phyloP scores from a whole-genome alignment of 2,329 filamentous ascomycete species.

The Neonectria ditissima region DNA sequence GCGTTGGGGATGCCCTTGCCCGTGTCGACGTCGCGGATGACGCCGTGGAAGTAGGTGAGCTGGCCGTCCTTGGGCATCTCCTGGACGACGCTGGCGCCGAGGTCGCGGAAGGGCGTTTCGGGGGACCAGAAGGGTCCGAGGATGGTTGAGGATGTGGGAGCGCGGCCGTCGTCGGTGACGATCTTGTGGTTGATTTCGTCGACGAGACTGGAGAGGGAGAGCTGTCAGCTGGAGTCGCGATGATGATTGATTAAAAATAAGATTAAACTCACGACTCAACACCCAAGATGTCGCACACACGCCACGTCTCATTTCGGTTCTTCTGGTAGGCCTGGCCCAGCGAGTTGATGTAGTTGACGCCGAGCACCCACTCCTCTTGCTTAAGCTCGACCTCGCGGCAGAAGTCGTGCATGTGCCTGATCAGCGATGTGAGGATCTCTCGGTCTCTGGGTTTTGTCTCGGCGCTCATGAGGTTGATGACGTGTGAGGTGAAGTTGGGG shows the following conservation, averaged over 20 bases:
- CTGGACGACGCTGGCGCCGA: constrained; percentile 75
- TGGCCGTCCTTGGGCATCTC: constrained; percentile 68
- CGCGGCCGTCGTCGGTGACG: constrained; percentile 69
- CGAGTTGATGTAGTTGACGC: constrained; percentile 80
- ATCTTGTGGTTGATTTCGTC: constrained; percentile 76
- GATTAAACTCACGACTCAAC: constrained; percentile 71
- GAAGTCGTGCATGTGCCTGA: constrained; percentile 83
- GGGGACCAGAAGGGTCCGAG: constrained; percentile 84
- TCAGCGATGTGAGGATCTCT: constrained; percentile 71
- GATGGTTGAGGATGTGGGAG: constrained; percentile 80
- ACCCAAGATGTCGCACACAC: constrained; percentile 79
- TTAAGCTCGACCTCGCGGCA: constrained; percentile 82
- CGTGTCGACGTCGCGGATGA: constrained; percentile 72
- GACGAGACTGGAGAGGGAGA: constrained; percentile 53
- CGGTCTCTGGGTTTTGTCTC: constrained; percentile 74
- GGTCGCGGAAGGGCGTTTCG: constrained; percentile 77
- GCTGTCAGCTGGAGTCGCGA: neutral
- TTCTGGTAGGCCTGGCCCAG: constrained; percentile 76
- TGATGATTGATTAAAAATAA: neutral
- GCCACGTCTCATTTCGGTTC: constrained; percentile 79
- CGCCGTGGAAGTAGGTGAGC: constrained; percentile 76
- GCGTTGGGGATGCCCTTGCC: constrained; percentile 74
- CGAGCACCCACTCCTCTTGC: constrained; percentile 80
- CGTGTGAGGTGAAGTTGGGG: constrained; percentile 80
- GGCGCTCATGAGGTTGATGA: constrained; percentile 79